These are phyloP conservation scores for Scedosporium dehoogii DNA, from an alignment of 2,329 filamentous ascomycete genomes.

Conservation along the genomic window DNA sequence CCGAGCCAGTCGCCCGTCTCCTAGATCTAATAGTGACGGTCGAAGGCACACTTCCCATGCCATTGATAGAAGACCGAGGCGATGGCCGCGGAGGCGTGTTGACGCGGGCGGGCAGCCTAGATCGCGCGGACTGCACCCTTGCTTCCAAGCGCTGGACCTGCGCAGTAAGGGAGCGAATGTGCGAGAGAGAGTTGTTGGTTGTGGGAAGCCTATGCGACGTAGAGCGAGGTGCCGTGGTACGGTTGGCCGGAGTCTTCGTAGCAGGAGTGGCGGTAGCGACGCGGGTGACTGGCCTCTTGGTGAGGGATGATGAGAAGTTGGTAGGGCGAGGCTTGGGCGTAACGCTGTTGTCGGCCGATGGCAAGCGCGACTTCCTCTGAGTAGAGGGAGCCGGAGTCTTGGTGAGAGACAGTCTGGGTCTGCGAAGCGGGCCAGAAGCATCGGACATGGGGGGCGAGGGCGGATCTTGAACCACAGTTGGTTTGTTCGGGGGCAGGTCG, in stretches of 20 bases:
- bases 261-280: slow-evolving; percentile 38
- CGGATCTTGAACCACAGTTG: slow-evolving; percentile 56
- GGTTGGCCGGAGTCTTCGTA: slow-evolving; percentile 36
- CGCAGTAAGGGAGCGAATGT: slow-evolving; percentile 86
- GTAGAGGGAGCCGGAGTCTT: slow-evolving; percentile 25
- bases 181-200: slow-evolving; percentile 66
- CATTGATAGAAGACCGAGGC: slow-evolving; percentile 46
- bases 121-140: slow-evolving; percentile 81
- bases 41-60: slow-evolving; percentile 35
- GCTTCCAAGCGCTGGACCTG: slow-evolving; percentile 97
- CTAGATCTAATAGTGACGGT: slow-evolving; percentile 57
- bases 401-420: slow-evolving; percentile 32
- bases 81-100: slow-evolving; percentile 71
- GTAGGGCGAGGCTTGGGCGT: slow-evolving; percentile 50
- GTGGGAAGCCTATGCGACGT: slow-evolving; percentile 40
- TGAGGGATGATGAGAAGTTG: slow-evolving; percentile 25
- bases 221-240: slow-evolving; percentile 46
- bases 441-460: slow-evolving; percentile 94
- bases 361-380: slow-evolving; percentile 40
- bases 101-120: slow-evolving; percentile 76
- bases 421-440: slow-evolving; percentile 53
- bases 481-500: slow-evolving; percentile 40
- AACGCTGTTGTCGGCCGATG: slow-evolving; percentile 41
- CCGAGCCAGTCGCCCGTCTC: slow-evolving; percentile 55
- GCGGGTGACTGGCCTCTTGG: slow-evolving; percentile 30